Base-by-base conservation (phyloP, 169 alveolate genomes). In the Eimeria praecox region DNA sequence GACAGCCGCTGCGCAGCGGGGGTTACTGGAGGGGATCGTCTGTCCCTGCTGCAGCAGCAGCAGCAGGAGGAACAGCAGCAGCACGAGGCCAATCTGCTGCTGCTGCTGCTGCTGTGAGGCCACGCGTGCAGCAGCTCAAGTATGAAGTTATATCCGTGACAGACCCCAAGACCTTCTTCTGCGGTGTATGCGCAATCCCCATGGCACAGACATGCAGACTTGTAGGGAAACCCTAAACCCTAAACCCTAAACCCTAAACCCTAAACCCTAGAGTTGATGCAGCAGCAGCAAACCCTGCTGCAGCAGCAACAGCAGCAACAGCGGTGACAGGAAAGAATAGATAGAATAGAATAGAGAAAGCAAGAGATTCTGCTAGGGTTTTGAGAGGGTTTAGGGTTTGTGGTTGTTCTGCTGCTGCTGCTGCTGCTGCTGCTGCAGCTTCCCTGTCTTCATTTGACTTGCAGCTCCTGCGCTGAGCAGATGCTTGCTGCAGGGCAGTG, bases 41-140 rank as follows among this genome's bases (percentile, higher is more conserved):
- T 44, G 90, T 24, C 12, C 69, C 69, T 30, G 90, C 71, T 49
- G 69, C 71, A 46, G 90, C 49, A 80, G 90, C 71, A 80, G 90
- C 71, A 80, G 27, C 71, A 42, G 90, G 30, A 46, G 66, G 69
- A 44, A 3, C 71, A 27, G 71, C 71, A 49, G 90, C 49, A 80
- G 46, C 33, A 22, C 71, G 90, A 24, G 66, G 69, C 46, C 14
- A 40, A 9, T 46, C 90, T 80, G 71, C 40, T 75, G 86, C 27
- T 78, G 9, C 90, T n/a, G 24, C 71, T 49, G 46, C 90, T 46
- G 90, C 90, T 49, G 90, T 80, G 12, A 33, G 90, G 69, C 90
- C 90, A 69, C 90, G 90, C 16, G 90, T 80, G 46, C 90, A 80
- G 90, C 90, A 80, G 46, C 62, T 80, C 30, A 80, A 49, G 69